phyloP scores from a whole-genome alignment of 2,329 filamentous ascomycete species.

The Cercospora nicotianae region DNA sequence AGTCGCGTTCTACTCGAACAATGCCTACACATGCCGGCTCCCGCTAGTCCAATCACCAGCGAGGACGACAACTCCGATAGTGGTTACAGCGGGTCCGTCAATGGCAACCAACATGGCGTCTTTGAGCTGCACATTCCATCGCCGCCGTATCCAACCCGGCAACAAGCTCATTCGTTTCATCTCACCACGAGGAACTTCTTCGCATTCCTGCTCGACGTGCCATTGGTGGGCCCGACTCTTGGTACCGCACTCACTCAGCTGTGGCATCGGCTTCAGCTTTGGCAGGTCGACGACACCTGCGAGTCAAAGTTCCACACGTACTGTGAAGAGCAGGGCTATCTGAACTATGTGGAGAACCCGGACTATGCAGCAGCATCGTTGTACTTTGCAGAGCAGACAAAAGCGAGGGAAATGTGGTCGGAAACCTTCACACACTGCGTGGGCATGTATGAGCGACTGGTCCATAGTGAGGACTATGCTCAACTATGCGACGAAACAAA shows the following conservation, averaged over 20 bases:
- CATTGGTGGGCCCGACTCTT: constrained; percentile 63
- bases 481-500: constrained; percentile 57
- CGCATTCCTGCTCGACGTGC: constrained; percentile 65
- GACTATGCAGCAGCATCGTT: constrained; percentile 68
- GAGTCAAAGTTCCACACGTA: constrained; percentile 57
- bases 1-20: constrained; percentile 62
- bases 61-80: constrained; percentile 35
- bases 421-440: constrained; percentile 76
- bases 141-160: constrained; percentile 54
- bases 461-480: constrained; percentile 59
- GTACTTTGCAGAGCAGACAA: constrained; percentile 66
- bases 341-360: constrained; percentile 64
- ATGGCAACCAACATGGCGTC: constrained; percentile 20
- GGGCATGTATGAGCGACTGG: constrained; percentile 68
- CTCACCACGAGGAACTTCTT: constrained; percentile 73
- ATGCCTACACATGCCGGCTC: constrained; percentile 36
- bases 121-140: constrained; percentile 69
- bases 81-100: constrained; percentile 30
- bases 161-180: constrained; percentile 62
- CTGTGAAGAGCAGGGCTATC: constrained; percentile 68
- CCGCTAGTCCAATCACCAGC: constrained; percentile 18
- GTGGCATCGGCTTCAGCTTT: constrained; percentile 60
- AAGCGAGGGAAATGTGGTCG: constrained; percentile 65
- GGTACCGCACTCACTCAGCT: constrained; percentile 64
- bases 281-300: constrained; percentile 40